A percentile compares a stretch with the other conserved stretches of the same genome.
Conservation (phyloP, 805 yeast genomes). For the Spathaspora girioi region DNA sequence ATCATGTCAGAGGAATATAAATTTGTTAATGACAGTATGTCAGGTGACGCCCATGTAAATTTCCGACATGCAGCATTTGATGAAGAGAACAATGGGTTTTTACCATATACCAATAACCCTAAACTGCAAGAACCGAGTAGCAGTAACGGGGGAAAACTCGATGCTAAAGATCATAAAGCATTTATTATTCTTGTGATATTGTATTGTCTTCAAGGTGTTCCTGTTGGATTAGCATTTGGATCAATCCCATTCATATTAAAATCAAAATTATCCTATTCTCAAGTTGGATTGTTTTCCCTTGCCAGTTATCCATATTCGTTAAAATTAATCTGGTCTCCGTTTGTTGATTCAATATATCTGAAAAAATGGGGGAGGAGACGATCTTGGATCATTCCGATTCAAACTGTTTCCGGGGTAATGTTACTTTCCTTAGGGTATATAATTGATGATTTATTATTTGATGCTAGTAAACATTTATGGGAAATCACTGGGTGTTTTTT, state of each 20-base stretch:
- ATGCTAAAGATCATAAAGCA: constrained; percentile 58
- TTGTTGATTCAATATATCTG: constrained; percentile 83
- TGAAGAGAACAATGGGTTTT: constrained; percentile 32
- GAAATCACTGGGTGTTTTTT: constrained; percentile 71
- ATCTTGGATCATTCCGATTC: constrained; percentile 94
- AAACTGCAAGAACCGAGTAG: background rate
- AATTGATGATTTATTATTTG: constrained; percentile 48
- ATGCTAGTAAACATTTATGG: constrained; percentile 48
- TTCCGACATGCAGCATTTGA: constrained; percentile 19
- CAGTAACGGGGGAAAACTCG: background rate
- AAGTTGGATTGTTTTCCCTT: constrained; percentile 84
- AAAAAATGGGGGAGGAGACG: constrained; percentile 73
- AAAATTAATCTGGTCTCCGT: constrained; percentile 92
- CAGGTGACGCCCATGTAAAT: background rate
- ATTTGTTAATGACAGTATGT: background rate
- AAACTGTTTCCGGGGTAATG: constrained; percentile 69
- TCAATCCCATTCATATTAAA: constrained; percentile 87
- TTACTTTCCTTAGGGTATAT: constrained; percentile 60
- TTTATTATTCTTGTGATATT: constrained; percentile 69
- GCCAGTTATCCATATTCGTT: constrained; percentile 95
- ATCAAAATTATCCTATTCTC: constrained; percentile 77
- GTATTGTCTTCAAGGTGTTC: constrained; percentile 91
- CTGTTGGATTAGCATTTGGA: constrained; percentile 94
- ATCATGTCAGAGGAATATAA: background rate
- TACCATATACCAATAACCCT: constrained; percentile 22